Base-by-base conservation (phyloP, 805 yeast genomes). In the Millerago galiae region DNA sequence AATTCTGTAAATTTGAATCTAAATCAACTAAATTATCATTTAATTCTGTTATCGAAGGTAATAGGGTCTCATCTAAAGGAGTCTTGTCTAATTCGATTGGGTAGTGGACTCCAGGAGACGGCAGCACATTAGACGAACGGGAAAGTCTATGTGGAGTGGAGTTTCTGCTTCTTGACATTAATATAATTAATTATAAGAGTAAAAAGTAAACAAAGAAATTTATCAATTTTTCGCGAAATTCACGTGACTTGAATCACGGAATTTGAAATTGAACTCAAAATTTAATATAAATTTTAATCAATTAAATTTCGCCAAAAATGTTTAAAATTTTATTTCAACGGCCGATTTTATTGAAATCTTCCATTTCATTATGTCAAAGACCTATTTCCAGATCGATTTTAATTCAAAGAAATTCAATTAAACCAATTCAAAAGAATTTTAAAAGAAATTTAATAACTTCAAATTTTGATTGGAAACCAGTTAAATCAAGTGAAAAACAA, bases 401-500 rank as follows among this genome's bases (percentile, higher is more conserved):
- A 9, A 12, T 28, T 9, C 12, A 27, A 21, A 27, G 12, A 15
- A 5, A 15, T 8, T 6, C 7, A 21, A n/a, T 32, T 25, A 24
- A 14, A 13, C 18, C 16, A 12, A 4, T 12, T 8, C 24, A 21
- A 7, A n/a, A 7, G 6, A 28, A 28, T 12, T 11, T 14, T 16
- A 33, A 18, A 15, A 32, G 40, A 14, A 58, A 67, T 2, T 71
- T 71, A 3, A 77, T 79, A 48, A 83, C 90, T 0, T 78, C 88
- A 3, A 79, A 81, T 29, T 75, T 84, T 21, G 95, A 88, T 61
- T 87, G 96, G 95, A 76, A 81, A 55, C 95, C 95, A 0, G 70
- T 88, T 45, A 77, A 68, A 54, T 66, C 86, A 1, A 64, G 51
- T 10, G 53, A 63, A 52, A 46, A 68, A 66, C 45, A 53, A 28